Percentiles rank a stretch among this genome's conserved stretches.
Conservation (phyloP, 352 stramenopile genomes). For the Thalassiosira allenii region DNA sequence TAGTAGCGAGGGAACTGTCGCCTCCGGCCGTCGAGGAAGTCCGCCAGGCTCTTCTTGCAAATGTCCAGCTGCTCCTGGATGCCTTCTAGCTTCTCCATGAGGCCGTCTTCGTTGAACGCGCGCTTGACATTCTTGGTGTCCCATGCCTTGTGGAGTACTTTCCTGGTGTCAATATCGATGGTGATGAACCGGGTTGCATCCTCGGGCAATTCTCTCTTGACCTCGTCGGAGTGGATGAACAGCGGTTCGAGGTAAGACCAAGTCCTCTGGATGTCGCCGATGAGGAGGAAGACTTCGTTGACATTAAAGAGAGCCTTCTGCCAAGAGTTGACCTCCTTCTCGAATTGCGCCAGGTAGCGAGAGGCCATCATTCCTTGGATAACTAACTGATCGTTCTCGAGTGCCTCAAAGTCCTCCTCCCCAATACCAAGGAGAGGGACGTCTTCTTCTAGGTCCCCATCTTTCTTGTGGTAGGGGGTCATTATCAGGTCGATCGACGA, state of each 20-base stretch:
- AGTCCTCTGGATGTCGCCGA: constrained; percentile 94
- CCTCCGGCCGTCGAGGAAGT: constrained; percentile 95
- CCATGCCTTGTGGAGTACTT: constrained; percentile 84
- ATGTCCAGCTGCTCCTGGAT: constrained; percentile 92
- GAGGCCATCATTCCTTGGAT: constrained; percentile 96
- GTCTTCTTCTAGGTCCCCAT: constrained; percentile 86
- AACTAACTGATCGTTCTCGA: constrained; percentile 96
- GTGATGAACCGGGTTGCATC: constrained; percentile 90
- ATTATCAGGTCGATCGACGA: constrained; percentile 93
- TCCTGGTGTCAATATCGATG: constrained; percentile 86
- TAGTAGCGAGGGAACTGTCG: constrained; percentile 95
- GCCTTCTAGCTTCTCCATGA: constrained; percentile 87
- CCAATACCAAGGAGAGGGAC: constrained; percentile 91
- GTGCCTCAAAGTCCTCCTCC: constrained; percentile 96
- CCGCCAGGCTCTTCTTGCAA: constrained; percentile 94
- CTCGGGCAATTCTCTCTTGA: constrained; percentile 90
- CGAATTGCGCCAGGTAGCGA: constrained; percentile 95
- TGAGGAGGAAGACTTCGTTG: constrained; percentile 91
- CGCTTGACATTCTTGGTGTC: constrained; percentile 67
- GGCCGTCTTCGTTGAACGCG: constrained; percentile 85
- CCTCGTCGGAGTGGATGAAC: constrained; percentile 92
- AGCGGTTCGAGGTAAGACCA: constrained; percentile 94
- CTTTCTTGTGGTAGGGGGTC: constrained; percentile 91
- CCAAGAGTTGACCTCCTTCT: constrained; percentile 90
- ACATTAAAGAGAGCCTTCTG: constrained; percentile 79